A percentile compares a stretch with the other conserved stretches of the same genome.
These are phyloP conservation scores for Spizellomyces punctatus DNA, from an alignment of 192 early-diverging fungal species.

Conservation along the genomic window DNA sequence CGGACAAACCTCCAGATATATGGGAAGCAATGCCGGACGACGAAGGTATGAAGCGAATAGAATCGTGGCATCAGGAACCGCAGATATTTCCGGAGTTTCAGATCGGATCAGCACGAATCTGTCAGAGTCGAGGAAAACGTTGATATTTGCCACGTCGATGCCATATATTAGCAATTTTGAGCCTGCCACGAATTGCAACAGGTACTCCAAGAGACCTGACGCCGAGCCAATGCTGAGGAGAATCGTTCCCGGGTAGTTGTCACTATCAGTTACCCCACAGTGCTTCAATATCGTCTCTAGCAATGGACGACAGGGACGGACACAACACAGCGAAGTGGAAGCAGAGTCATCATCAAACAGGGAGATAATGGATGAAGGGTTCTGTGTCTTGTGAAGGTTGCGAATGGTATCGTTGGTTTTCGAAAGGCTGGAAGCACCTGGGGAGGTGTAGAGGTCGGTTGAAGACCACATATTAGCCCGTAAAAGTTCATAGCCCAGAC, in stretches of 20 bases:
- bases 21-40: conserved; percentile 1
- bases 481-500: too few species aligned
- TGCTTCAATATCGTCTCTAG: too few species aligned
- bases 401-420: too few species aligned
- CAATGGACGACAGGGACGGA: too few species aligned
- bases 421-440: too few species aligned
- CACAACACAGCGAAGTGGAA: too few species aligned
- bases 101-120: conserved; percentile 5
- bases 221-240: conserved; percentile 19
- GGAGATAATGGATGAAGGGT: too few species aligned
- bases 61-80: not conserved
- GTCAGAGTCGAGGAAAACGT: conserved; percentile 1
- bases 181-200: not conserved
- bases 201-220: conserved; percentile 17
- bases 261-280: too few species aligned
- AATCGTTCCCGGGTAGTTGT: not conserved
- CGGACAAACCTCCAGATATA: conserved; percentile 3
- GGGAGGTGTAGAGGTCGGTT: too few species aligned
- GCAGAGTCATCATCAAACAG: too few species aligned
- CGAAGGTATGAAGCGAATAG: conserved; percentile 15
- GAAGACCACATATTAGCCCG: too few species aligned
- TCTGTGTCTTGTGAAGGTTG: too few species aligned
- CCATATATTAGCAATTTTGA: not conserved
- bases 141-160: conserved; percentile 8
- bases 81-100: not conserved